Evolutionary conservation across 768 basidiomycete species (phyloP), one percentile per base, ranked within the genome.

Genomic region (Asterophora parasitica): DNA sequence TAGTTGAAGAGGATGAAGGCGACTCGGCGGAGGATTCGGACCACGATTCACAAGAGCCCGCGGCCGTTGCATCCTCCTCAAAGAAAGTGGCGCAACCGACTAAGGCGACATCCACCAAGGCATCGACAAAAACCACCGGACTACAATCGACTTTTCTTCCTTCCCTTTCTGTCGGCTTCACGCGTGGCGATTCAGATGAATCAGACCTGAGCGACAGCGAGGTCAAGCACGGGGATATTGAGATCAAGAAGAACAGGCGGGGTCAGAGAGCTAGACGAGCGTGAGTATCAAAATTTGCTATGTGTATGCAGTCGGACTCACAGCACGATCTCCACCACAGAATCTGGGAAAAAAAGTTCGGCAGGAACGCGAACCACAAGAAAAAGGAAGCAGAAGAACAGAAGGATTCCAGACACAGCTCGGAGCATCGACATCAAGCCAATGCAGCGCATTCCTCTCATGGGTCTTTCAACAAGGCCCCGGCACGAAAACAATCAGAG

Each of bases 291-390:
- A 48, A 16, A 23, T 42, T 4, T 23, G 32, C 17, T 42, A 19
- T 38, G 34, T 16, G 13, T 37, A 11, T 42, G 17, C 32, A 17
- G 36, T 37, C 11, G 2, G 7, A 44, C 53, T n/a, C 17, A 44
- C 41, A 47, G 19, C 41, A 41, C 46, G 39, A 15, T 26, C n/a
- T 10, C n/a, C 31, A 37, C 33, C 42, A 34, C 58, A 97, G 94
- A 2, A 96, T 98, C 55, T 97, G 95, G 94, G 95, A 97, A 69
- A 94, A 92, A 70, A 97, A 93, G 65, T 98, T 82, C 58, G 95
- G 95, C 40, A 78, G 74, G 51, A 81, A 83, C 51, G 94, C 95
- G 17, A 96, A 95, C 62, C 95, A 98, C 64, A 77, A 94, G 67
- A 86, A 87, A 66, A 85, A 81, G 55, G 74, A 76, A 60, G 65